Base-by-base conservation (phyloP, 2,329 filamentous ascomycete species). In the Lecanicillium sp. region DNA sequence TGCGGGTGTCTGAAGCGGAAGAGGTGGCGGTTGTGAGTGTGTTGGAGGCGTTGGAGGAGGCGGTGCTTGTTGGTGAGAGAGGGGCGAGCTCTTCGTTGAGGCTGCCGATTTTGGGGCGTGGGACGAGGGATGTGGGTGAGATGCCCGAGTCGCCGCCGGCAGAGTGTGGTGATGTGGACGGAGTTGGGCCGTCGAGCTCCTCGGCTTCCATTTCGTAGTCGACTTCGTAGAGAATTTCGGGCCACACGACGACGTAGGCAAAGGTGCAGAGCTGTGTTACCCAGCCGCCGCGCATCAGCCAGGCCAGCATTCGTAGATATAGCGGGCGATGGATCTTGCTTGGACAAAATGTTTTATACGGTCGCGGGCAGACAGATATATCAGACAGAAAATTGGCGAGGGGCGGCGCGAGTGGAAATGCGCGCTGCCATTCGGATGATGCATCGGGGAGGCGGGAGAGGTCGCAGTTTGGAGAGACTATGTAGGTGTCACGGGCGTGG, bases 231-330 rank as follows among this genome's bases (percentile, higher is more conserved):
- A 92, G 80, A 45, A 94, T 84, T 54, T 90, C 82, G 3, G 84
- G 80, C 61, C 81, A 82, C 30, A 92, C 84, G 35, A 90, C 77
- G 31, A 96, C 78, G 69, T 92, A 94, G 11, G 83, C 86, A 58
- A 94, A 95, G 1, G 87, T 92, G 45, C 88, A 85, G 5, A 98
- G 72, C 57, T 95, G 89, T 1, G 85, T 94, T 1, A 95, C 89
- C 85, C 92, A 95, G 12, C 87, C 88, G 33, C 87, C 84, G 29
- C 89, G 80, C 65, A 96, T 79, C 8, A 98, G 73, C 87, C 90
- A 98, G 16, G 87, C 88, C 18, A 98, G 68, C 59, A 96, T 94
- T 25, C 85, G 77, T 59, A 96, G 82, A 58, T 95, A 98, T 3
- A 81, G 80, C 6, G 82, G 80, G 31, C 90, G 84, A 55, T 95